Percentiles rank a stretch among this genome's conserved stretches.
Conservation (phyloP, 192 early-diverging fungal genomes). For the Geranomyces variabilis region DNA sequence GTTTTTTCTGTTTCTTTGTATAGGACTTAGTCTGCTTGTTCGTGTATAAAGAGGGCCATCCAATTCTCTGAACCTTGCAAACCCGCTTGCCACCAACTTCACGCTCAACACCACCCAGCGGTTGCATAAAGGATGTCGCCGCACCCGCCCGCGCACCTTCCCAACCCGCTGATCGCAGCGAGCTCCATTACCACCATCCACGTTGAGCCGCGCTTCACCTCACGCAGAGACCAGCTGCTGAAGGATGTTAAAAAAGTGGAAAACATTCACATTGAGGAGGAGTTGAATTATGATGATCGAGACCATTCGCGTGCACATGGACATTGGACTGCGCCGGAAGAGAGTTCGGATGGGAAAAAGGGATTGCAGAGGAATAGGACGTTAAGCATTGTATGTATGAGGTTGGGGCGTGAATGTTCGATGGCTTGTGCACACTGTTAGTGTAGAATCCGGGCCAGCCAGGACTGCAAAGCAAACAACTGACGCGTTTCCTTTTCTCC, state of each 20-base stretch:
- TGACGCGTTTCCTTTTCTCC: no score
- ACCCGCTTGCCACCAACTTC: no score
- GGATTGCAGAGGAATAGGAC: slow-evolving; percentile 26
- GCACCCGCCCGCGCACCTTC: not conserved
- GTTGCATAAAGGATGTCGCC: not conserved
- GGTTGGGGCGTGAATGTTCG: not conserved
- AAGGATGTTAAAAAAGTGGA: slow-evolving; percentile 19
- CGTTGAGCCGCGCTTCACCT: slow-evolving; percentile 25
- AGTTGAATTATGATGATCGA: slow-evolving; percentile 42
- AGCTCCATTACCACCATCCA: slow-evolving; percentile 25
- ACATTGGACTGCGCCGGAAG: slow-evolving; percentile 11
- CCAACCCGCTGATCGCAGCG: slow-evolving; percentile 19
- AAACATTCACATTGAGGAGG: slow-evolving; percentile 44
- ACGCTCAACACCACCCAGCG: no score
- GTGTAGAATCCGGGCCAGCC: no score
- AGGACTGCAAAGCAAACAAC: no score
- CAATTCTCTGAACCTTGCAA: no score
- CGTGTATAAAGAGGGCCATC: no score
- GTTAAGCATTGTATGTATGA: slow-evolving; percentile 29
- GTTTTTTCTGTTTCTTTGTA: no score
- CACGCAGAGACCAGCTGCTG: slow-evolving; percentile 16
- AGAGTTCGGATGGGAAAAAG: slow-evolving; percentile 10
- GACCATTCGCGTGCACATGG: slow-evolving; percentile 44
- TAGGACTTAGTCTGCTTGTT: no score
- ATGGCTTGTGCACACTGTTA: no score